These are phyloP conservation scores for Perilla frutescens DNA, from an alignment of 257 asterid genomes.

Conservation along the genomic window DNA sequence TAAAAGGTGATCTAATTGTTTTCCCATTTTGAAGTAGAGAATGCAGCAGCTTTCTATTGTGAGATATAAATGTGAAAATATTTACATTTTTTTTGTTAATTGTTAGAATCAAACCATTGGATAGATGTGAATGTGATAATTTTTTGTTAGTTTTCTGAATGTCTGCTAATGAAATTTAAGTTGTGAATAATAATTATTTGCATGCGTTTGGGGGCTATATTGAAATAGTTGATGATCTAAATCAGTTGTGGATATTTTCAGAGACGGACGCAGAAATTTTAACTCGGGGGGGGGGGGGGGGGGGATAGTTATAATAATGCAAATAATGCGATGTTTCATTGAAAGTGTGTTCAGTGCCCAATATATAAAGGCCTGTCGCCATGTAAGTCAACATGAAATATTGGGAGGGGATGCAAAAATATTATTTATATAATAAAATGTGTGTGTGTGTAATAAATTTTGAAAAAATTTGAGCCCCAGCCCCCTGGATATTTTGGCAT, in stretches of 20 bases:
- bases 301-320: too few species aligned
- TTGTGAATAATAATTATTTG: conserved; percentile 3
- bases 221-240: conserved; percentile 1
- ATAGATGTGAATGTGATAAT: background rate
- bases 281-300: too few species aligned
- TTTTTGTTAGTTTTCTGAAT: background rate
- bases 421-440: too few species aligned
- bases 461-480: too few species aligned
- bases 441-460: too few species aligned
- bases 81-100: background rate
- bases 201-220: background rate
- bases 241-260: background rate
- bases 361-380: too few species aligned
- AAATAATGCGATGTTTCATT: too few species aligned
- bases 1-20: conserved; percentile 2
- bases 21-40: background rate
- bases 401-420: too few species aligned
- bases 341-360: too few species aligned
- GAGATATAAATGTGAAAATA: background rate
- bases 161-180: background rate
- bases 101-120: background rate
- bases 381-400: too few species aligned
- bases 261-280: too few species aligned
- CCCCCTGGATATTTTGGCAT: background rate
- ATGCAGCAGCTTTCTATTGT: conserved; percentile 16